Conservation (phyloP, 148 eudicot species). For the Amaranthus cruentus region DNA sequence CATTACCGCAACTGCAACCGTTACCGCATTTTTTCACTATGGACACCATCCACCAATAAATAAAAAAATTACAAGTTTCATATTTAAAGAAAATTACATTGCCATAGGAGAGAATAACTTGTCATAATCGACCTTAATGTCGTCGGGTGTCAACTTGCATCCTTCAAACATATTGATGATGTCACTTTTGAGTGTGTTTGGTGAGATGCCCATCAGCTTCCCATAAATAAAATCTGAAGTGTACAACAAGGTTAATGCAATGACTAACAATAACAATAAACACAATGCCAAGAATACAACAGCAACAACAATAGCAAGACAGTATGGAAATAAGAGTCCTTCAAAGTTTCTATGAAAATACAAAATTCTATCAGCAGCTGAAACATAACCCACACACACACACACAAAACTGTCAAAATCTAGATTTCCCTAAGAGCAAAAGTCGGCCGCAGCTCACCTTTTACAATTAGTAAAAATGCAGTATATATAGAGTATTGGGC, state of each 20-base stretch:
- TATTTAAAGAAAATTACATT: conserved; percentile 34
- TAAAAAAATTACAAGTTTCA: neutral
- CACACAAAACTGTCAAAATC: neutral
- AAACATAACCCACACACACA: neutral
- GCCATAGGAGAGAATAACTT: conserved; percentile 31
- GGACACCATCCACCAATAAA: too few relatives aligned
- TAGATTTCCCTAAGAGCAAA: too few relatives aligned
- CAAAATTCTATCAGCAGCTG: neutral
- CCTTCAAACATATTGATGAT: conserved; percentile 51
- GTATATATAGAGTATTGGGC: too few relatives aligned
- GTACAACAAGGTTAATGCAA: neutral
- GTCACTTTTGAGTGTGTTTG: conserved; percentile 46
- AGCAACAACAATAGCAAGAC: neutral
- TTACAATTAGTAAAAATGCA: neutral
- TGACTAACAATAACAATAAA: neutral
- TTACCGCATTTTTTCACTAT: too few relatives aligned
- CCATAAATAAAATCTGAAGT: conserved; percentile 35
- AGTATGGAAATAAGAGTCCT: neutral
- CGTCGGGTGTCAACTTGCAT: conserved; percentile 42
- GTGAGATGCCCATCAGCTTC: conserved; percentile 37
- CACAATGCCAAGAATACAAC: neutral
- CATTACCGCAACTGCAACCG: too few relatives aligned
- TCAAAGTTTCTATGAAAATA: neutral
- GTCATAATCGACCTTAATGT: conserved; percentile 54
- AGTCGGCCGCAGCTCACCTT: too few relatives aligned